Evolutionary conservation across 2,329 filamentous ascomycete genomes (phyloP).

Genomic region (Botrytis medusae): DNA sequence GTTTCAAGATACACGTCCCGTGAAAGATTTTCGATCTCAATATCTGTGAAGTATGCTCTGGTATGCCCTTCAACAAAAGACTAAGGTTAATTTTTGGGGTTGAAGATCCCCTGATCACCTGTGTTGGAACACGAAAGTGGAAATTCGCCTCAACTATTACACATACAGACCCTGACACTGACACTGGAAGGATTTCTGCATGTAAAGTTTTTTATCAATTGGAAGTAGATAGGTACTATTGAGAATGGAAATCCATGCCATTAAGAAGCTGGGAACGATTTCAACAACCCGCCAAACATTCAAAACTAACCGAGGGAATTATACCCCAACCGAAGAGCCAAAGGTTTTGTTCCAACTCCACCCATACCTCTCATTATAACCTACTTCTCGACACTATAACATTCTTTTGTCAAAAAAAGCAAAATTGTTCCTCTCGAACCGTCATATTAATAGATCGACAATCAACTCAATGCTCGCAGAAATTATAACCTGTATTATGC

Average conservation of each 20-base stretch:
- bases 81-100: background rate
- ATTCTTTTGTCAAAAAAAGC: background rate
- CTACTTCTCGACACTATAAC: too few relatives aligned
- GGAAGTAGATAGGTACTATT: background rate
- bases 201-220: background rate
- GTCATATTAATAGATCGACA: fast-evolving
- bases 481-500: background rate
- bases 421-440: fast-evolving
- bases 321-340: background rate
- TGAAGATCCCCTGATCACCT: background rate
- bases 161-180: background rate
- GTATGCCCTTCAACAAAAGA: background rate
- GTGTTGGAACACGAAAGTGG: background rate
- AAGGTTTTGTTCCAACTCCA: background rate
- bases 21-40: background rate
- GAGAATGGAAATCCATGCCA: background rate
- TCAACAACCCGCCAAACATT: background rate
- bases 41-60: background rate
- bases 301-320: background rate
- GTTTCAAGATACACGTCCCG: fast-evolving
- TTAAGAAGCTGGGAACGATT: background rate
- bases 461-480: slow-evolving; percentile 5
- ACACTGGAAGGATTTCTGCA: background rate
- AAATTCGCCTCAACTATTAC: background rate
- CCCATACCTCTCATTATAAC: too few relatives aligned